A percentile compares a stretch with the other conserved stretches of the same genome.
These are phyloP conservation scores for Fraxinus quadrangulata DNA, from an alignment of 257 asterid genomes.

Conservation along the genomic window DNA sequence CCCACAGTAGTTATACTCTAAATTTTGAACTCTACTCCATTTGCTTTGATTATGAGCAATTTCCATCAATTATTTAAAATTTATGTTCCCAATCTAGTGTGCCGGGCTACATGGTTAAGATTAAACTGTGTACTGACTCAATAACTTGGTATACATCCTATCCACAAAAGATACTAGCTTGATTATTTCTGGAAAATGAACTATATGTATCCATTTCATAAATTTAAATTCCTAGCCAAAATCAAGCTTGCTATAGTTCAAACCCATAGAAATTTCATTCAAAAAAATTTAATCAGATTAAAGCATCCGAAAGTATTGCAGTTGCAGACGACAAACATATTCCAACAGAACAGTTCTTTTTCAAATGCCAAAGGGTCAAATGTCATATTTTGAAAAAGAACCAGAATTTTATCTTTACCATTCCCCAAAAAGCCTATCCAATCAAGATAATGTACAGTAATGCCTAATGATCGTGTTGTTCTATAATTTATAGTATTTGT, in stretches of 20 bases:
- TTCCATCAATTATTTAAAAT: not conserved
- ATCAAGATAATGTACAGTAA: not conserved
- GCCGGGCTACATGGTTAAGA: slow-evolving; percentile 9
- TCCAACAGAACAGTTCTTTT: not conserved
- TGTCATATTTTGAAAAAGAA: not conserved
- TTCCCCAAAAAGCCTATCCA: not conserved
- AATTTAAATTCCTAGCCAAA: not conserved
- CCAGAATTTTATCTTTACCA: not conserved
- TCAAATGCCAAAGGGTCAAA: not conserved
- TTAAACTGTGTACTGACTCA: not conserved
- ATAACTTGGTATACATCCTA: slow-evolving; percentile 6
- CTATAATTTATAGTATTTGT: not conserved
- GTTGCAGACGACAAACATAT: not conserved
- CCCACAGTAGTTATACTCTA: too few species aligned
- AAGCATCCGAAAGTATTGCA: not conserved
- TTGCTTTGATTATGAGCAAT: slow-evolving; percentile 1
- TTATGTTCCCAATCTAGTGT: not conserved
- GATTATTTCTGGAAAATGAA: not conserved
- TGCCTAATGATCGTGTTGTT: not conserved
- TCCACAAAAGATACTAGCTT: not conserved
- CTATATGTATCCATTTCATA: not conserved
- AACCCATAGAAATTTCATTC: not conserved
- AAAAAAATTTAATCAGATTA: not conserved
- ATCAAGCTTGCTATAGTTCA: not conserved
- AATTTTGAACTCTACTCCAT: not conserved